Evolutionary conservation across 192 early-diverging fungal species (phyloP).

Genomic region (Podila clonocystis): DNA sequence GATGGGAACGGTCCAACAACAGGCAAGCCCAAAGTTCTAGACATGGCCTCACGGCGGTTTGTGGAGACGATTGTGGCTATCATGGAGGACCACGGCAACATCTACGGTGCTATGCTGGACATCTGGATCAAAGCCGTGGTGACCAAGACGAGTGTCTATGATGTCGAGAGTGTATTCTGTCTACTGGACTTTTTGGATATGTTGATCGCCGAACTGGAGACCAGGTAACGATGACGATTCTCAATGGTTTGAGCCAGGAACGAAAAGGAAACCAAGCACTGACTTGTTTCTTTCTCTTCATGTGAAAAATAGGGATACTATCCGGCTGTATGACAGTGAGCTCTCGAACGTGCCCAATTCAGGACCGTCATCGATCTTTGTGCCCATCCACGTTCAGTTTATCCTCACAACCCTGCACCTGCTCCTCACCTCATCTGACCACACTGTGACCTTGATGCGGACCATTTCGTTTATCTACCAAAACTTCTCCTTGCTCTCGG

Average conservation of each 20-base stretch:
- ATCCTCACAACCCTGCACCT: conserved; percentile 50
- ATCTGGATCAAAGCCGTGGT: conserved; percentile 59
- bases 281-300: neutral
- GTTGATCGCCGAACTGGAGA: conserved; percentile 52
- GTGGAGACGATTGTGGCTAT: conserved; percentile 59
- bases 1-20: conserved; percentile 22
- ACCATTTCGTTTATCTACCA: conserved; percentile 60
- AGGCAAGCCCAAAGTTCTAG: conserved; percentile 59
- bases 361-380: conserved; percentile 10
- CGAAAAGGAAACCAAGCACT: neutral
- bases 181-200: conserved; percentile 60
- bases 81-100: conserved; percentile 52
- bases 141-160: conserved; percentile 58
- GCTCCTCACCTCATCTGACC: conserved; percentile 54
- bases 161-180: conserved; percentile 63
- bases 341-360: conserved; percentile 24
- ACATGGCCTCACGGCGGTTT: conserved; percentile 56
- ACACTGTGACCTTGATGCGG: conserved; percentile 57
- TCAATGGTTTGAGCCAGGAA: neutral
- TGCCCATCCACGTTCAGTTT: conserved; percentile 54
- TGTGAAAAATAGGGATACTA: conserved; percentile 26
- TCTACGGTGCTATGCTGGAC: conserved; percentile 60
- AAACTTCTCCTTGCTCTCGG: conserved; percentile 58
- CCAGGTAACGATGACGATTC: conserved; percentile 23
- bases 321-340: conserved; percentile 42